Conservation (phyloP, 306 rosid genomes). For the Corylus americana region DNA sequence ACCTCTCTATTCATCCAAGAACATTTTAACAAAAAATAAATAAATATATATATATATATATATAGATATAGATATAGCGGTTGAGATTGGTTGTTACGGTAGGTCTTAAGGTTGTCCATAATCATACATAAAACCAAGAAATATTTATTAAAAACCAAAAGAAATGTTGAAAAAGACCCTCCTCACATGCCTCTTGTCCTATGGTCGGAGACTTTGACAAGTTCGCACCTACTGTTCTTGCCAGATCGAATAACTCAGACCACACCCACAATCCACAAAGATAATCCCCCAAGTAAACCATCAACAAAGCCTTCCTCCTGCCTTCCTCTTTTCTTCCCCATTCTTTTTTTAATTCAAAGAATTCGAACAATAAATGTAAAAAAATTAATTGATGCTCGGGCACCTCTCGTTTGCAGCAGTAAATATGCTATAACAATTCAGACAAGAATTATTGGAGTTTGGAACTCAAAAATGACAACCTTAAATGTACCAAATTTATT, state of each 20-base stretch:
- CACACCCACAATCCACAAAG: background rate
- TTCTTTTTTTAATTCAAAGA: no score
- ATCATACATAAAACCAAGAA: no score
- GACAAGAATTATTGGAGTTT: no score
- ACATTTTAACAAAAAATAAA: constrained; percentile 13
- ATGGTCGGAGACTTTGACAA: constrained; percentile 20
- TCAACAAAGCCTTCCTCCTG: background rate
- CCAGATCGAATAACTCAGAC: constrained; percentile 19
- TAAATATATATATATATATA: no score
- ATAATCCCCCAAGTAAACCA: background rate
- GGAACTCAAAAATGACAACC: background rate
- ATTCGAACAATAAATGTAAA: no score
- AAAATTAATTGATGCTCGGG: no score
- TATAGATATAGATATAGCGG: background rate
- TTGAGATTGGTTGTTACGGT: constrained; percentile 9
- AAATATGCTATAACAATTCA: no score
- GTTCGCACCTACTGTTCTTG: background rate
- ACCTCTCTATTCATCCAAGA: background rate
- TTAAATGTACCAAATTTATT: constrained; percentile 5
- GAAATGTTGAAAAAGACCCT: constrained; percentile 9
- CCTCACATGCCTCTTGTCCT: constrained; percentile 30
- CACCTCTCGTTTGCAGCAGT: no score
- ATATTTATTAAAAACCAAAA: background rate
- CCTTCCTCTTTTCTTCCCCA: background rate
- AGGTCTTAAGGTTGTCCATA: background rate